Evolutionary conservation across 1,284 basidiomycete genomes (phyloP), one percentile per base, ranked within the genome.

Genomic region (Exsudoporus floridanus): DNA sequence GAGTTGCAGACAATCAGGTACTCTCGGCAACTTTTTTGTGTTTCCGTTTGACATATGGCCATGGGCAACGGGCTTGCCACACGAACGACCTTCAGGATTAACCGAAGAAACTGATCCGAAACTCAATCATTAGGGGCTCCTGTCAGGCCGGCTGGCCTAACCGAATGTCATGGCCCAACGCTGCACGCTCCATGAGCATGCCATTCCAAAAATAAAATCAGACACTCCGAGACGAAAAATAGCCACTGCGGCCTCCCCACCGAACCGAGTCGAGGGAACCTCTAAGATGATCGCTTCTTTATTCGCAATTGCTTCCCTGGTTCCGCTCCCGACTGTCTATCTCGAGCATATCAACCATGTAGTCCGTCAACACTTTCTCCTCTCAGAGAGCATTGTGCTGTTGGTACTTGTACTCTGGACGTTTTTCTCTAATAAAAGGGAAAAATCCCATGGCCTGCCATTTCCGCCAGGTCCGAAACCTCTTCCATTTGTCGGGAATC

Each of bases 381-480:
- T 49, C 6, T 12, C 34, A 4, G 41, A 10, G 6, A 38, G 28
- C 25, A 23, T 47, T 28, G 14, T 46, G 7, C n/a, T 44, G 6
- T 16, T 21, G 23, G 7, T 40, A 10, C 12, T 48, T 12, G 6
- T 55, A 7, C 35, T 51, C 3, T 56, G 41, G 27, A 34, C 34
- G 5, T 30, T 51, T 27, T n/a, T 41, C 45, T 7, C 36, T 19
- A 36, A 18, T 23, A 50, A 44, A 25, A 35, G 33, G 43, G 4
- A 41, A 46, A 50, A 27, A 30, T 30, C 38, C 18, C 18, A 16
- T 16, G 47, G 35, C 28, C n/a, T 53, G 12, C 53, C 62, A 25
- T 38, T 57, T 2, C 61, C 61, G 3, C 64, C 64, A 13, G 64
- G 61, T 21, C 64, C 61, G 0, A 66, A 47, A 31, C 47, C 61